Conservation (phyloP, 352 stramenopile species). For the Phytophthora pini region DNA sequence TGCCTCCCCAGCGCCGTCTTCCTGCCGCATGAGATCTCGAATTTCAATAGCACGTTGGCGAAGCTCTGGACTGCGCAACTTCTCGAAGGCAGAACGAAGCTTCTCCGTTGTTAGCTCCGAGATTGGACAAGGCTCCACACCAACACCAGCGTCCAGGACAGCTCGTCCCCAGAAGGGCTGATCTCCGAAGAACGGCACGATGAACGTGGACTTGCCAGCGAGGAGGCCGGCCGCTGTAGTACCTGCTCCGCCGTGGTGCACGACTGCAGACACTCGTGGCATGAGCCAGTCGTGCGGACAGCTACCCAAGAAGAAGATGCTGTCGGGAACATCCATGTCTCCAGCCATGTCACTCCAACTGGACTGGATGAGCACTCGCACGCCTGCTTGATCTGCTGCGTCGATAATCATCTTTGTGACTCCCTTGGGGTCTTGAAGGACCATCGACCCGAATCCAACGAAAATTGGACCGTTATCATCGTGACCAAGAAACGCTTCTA, state of each 20-base stretch:
- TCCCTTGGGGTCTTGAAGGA: constrained; percentile 76
- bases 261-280: neutral
- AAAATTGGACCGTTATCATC: constrained; percentile 81
- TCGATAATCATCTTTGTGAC: constrained; percentile 29
- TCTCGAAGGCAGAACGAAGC: constrained; percentile 73
- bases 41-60: constrained; percentile 51
- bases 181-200: neutral
- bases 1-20: constrained; percentile 84
- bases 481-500: constrained; percentile 59
- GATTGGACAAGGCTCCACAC: constrained; percentile 85
- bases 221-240: neutral
- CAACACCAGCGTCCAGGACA: constrained; percentile 65
- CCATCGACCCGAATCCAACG: constrained; percentile 93
- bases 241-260: neutral
- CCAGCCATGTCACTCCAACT: neutral
- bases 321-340: neutral
- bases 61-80: constrained; percentile 55
- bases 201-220: neutral
- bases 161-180: neutral
- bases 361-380: neutral
- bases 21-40: constrained; percentile 59
- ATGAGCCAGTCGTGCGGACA: neutral
- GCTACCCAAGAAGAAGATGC: neutral
- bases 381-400: neutral
- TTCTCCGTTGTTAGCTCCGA: constrained; percentile 76